Conservation (phyloP, 202 grass and related monocot species). For the Schoenoplectus tabernaemontani region DNA sequence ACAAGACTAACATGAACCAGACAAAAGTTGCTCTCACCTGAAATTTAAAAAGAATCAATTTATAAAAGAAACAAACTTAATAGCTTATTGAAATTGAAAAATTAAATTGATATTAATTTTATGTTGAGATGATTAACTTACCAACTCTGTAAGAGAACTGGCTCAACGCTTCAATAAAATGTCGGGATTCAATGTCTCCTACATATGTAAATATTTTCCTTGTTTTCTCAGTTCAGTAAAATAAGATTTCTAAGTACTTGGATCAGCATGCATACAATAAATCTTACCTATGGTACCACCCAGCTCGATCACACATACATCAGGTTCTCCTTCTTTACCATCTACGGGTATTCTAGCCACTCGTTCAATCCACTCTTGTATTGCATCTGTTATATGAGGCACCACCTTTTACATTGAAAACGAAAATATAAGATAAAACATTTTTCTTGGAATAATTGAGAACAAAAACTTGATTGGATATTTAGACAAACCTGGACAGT, state of each 20-base stretch:
- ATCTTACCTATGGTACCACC: slow-evolving; percentile 89
- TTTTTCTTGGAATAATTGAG: background rate
- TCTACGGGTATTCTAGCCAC: slow-evolving; percentile 77
- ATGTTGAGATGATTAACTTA: background rate
- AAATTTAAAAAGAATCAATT: background rate
- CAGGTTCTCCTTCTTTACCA: slow-evolving; percentile 63
- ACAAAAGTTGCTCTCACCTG: slow-evolving; percentile 31
- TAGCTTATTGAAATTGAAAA: background rate
- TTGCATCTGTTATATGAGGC: slow-evolving; percentile 91
- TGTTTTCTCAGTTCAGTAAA: background rate
- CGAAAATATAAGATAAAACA: background rate
- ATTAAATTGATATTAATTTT: background rate
- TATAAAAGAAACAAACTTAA: background rate
- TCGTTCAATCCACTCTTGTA: slow-evolving; percentile 91
- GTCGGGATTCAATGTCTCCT: slow-evolving; percentile 44
- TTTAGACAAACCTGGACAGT: slow-evolving; percentile 66
- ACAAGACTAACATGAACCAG: slow-evolving; percentile 34
- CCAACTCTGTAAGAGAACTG: slow-evolving; percentile 44
- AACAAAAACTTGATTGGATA: slow-evolving; percentile 14
- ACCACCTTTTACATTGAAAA: slow-evolving; percentile 53
- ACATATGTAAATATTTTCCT: background rate
- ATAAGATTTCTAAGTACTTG: background rate
- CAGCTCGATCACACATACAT: slow-evolving; percentile 96
- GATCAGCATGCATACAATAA: background rate
- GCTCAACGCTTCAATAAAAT: slow-evolving; percentile 49